Percentiles rank a stretch among this genome's conserved stretches.
These are phyloP conservation scores for Lactuca saligna DNA, from an alignment of 129 eudicot species.

Conservation along the genomic window DNA sequence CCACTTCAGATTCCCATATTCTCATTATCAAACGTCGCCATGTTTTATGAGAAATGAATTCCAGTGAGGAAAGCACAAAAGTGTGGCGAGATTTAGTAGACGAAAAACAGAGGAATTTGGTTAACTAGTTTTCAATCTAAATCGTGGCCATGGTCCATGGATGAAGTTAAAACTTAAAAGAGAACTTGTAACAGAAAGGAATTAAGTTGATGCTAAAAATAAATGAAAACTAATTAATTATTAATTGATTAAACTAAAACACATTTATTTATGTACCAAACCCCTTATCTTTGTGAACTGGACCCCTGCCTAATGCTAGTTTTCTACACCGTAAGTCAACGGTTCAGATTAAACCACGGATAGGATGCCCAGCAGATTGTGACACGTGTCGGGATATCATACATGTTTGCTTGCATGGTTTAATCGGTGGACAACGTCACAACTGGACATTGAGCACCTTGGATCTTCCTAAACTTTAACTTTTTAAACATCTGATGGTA, in stretches of 20 bases:
- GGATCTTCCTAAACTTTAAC: no score
- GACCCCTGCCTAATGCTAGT: neutral
- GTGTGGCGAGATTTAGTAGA: neutral
- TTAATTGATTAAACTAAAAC: neutral
- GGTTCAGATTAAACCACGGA: slow-evolving; percentile 1
- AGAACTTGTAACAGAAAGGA: neutral
- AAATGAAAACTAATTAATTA: neutral
- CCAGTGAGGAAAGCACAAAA: neutral
- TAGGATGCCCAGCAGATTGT: neutral
- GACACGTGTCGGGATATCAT: slow-evolving; percentile 19
- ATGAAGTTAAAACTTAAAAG: slow-evolving; percentile 8
- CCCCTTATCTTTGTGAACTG: slow-evolving; percentile 17
- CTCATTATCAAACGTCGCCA: slow-evolving; percentile 1
- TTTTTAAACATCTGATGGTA: no score
- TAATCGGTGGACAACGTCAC: no score
- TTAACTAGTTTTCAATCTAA: slow-evolving; percentile 26
- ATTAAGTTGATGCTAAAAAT: slow-evolving; percentile 3
- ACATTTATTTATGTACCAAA: slow-evolving; percentile 7
- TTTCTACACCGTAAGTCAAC: neutral
- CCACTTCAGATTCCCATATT: slow-evolving; percentile 15
- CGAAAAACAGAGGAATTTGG: slow-evolving; percentile 10
- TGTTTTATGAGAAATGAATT: neutral
- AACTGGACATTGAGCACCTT: no score
- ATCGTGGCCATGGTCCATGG: neutral
- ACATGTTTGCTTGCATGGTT: neutral